phyloP scores from a whole-genome alignment of 495 filamentous ascomycete genomes.

The Darksidea phi region DNA sequence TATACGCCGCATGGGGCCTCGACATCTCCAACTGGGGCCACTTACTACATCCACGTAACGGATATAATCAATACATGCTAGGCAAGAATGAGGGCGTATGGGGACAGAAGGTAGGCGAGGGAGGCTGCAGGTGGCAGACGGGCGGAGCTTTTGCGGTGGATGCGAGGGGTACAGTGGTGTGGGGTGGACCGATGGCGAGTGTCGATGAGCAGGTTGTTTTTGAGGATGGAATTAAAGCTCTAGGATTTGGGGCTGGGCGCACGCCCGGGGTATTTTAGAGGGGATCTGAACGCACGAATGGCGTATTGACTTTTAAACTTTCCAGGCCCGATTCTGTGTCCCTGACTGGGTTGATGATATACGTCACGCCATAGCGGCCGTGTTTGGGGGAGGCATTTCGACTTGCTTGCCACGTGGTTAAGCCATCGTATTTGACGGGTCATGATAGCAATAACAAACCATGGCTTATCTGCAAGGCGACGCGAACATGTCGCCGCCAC shows the following conservation, averaged over 20 bases:
- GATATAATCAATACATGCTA: slow-evolving; percentile 22
- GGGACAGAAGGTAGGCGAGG: slow-evolving; percentile 25
- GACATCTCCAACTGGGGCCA: slow-evolving; percentile 32
- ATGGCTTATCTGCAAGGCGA: too few species aligned
- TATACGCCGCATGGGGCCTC: slow-evolving; percentile 29
- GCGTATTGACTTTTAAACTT: too few species aligned
- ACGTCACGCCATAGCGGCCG: too few species aligned
- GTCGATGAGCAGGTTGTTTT: slow-evolving; percentile 22
- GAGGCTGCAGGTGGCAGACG: slow-evolving; percentile 27
- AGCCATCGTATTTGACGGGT: too few species aligned
- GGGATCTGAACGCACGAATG: neutral
- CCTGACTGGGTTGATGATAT: too few species aligned
- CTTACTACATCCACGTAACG: slow-evolving; percentile 27
- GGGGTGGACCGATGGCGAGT: slow-evolving; percentile 29
- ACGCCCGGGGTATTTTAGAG: slow-evolving; percentile 20
- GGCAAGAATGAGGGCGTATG: slow-evolving; percentile 27
- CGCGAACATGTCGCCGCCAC: too few species aligned
- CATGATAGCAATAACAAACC: too few species aligned
- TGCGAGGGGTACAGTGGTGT: slow-evolving; percentile 23
- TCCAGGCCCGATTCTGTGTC: too few species aligned
- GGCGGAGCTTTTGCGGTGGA: slow-evolving; percentile 27
- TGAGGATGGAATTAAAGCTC: slow-evolving; percentile 18
- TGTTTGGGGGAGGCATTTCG: too few species aligned
- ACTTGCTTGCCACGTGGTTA: too few species aligned
- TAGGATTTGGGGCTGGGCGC: slow-evolving; percentile 19